Base-by-base conservation (phyloP, 345 rosid species). In the Pistacia atlantica region DNA sequence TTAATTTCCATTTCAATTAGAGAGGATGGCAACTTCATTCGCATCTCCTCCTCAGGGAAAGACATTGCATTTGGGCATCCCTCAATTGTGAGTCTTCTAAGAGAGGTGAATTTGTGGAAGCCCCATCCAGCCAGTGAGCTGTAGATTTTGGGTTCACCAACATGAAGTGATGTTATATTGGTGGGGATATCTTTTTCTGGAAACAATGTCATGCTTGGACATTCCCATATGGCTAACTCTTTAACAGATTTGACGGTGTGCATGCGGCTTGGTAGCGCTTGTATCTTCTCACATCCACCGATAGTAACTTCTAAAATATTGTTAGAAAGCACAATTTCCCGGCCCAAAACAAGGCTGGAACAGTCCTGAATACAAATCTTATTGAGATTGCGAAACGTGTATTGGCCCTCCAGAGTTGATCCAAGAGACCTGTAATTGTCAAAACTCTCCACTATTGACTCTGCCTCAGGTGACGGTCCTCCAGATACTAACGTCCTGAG, bases 111-210 rank as follows among this genome's bases (percentile, higher is more conserved):
- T 16, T 46, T 25, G 57, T 49, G 45, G 38, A 81, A 73, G 10
- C 81, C 81, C 81, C 84, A 65, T 3, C n/a, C 12, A 3, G 46
- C 28, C 10, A 81, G 46, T 37, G 78, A 18, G 31, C 2, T 35
- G 37, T 55, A 17, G 62, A 45, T 56, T 8, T 25, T n/a, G 71
- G 77, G 66, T 48, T 68, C 42, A 48, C 7, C n/a, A 68, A 73
- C 33, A 33, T 16, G 10, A 68, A 81, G 72, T 35, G 78, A 62
- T n/a, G 58, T 73, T n/a, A 81, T 56, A 69, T 31, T 63, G 46
- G 63, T 69, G 0, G 80, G 78, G 8, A 81, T 12, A 69, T 75
- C 84, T 22, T 57, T 51, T 69, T 73, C 33, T 3, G 75, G 80
- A 55, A 77, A 77, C 54, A 57, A 67, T 12, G 5, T 0, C 5